A percentile compares a stretch with the other conserved stretches of the same genome.
Conservation (phyloP, 768 basidiomycete genomes). For the Heimioporus sp. region DNA sequence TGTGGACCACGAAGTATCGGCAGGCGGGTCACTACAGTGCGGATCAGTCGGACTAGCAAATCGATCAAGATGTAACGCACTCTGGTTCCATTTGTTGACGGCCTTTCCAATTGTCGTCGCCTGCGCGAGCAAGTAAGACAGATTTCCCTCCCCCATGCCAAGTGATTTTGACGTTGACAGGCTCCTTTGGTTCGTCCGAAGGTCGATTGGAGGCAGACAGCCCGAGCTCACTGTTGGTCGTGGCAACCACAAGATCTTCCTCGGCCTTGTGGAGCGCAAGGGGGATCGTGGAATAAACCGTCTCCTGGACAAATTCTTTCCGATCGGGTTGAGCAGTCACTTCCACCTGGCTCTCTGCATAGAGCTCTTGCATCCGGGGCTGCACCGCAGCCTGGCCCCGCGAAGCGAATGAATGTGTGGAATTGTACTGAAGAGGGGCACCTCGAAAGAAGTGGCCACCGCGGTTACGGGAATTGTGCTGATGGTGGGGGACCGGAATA, state of each 20-base stretch:
- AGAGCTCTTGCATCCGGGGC: slow-evolving; percentile 47
- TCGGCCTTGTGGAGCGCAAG: slow-evolving; percentile 44
- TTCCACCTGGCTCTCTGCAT: slow-evolving; percentile 35
- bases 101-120: slow-evolving; percentile 76
- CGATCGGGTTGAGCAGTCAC: slow-evolving; percentile 28
- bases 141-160: slow-evolving; percentile 66
- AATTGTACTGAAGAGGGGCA: slow-evolving; percentile 38
- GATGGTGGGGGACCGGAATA: slow-evolving; percentile 34
- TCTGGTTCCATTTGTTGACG: slow-evolving; percentile 61
- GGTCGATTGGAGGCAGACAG: slow-evolving; percentile 18
- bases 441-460: slow-evolving; percentile 35
- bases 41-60: slow-evolving; percentile 14
- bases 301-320: slow-evolving; percentile 50
- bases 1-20: slow-evolving; percentile 36
- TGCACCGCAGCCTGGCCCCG: slow-evolving; percentile 33
- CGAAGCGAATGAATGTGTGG: slow-evolving; percentile 42
- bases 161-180: slow-evolving; percentile 48
- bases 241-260: slow-evolving; percentile 19
- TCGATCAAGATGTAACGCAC: slow-evolving; percentile 38
- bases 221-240: slow-evolving; percentile 17
- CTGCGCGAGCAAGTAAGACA: slow-evolving; percentile 69
- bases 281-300: slow-evolving; percentile 63
- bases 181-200: slow-evolving; percentile 30
- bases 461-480: slow-evolving; percentile 32
- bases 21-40: slow-evolving; percentile 27